phyloP scores from a whole-genome alignment of 148 eudicot species.

The Tetragonia tetragonoides region DNA sequence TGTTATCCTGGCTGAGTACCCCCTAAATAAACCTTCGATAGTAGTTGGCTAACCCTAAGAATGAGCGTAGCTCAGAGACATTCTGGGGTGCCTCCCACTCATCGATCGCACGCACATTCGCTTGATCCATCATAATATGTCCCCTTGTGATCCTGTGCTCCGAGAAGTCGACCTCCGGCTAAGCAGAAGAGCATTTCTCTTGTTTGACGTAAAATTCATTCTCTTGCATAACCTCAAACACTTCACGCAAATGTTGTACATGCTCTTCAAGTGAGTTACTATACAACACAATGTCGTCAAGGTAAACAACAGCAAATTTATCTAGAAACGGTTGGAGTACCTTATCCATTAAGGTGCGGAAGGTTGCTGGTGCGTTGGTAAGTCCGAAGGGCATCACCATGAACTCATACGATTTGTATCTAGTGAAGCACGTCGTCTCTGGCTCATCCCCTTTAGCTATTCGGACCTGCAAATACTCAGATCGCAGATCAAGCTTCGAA shows the following conservation, averaged over 20 bases:
- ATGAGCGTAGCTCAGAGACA: background rate
- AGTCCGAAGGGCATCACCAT: no score
- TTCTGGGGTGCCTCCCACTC: background rate
- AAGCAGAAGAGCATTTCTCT: no score
- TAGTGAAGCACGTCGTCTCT: no score
- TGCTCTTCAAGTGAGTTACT: background rate
- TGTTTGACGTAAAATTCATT: background rate
- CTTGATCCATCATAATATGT: background rate
- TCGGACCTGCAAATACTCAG: no score
- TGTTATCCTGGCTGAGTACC: background rate
- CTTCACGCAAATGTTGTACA: background rate
- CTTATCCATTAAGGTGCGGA: no score
- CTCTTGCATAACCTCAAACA: background rate
- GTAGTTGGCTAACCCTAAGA: background rate
- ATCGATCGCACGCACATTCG: background rate
- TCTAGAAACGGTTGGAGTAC: no score
- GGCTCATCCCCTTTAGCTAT: no score
- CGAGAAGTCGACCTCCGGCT: no score
- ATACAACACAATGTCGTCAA: no score
- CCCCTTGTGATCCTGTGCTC: background rate
- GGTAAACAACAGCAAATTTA: no score
- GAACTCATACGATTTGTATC: no score
- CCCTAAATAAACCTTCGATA: background rate
- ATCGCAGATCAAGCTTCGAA: background rate
- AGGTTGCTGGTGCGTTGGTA: no score